A percentile compares a stretch with the other conserved stretches of the same genome.
These are phyloP conservation scores for Cladosporium sp. DNA, from an alignment of 2,329 filamentous ascomycete species.

Conservation along the genomic window DNA sequence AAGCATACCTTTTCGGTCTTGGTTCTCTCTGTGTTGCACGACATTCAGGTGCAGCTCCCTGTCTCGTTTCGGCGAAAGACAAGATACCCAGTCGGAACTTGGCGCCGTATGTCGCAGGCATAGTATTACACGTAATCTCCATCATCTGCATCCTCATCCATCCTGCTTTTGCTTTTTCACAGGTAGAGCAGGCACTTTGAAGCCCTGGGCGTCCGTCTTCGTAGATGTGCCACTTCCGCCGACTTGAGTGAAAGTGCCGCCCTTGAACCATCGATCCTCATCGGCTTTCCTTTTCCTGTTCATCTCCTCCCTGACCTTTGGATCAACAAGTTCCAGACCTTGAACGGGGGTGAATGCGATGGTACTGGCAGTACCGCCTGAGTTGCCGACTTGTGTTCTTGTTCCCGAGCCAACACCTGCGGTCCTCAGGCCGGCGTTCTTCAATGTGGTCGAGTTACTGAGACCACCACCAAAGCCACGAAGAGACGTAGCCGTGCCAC, in stretches of 20 bases:
- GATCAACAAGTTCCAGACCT: conserved; percentile 90
- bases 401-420: conserved; percentile 64
- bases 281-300: conserved; percentile 88
- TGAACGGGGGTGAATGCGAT: conserved; percentile 93
- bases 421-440: conserved; percentile 72
- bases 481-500: conserved; percentile 73
- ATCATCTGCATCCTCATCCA: background rate
- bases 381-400: conserved; percentile 42
- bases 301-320: conserved; percentile 82
- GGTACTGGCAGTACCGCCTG: conserved; percentile 62
- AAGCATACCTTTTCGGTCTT: too few relatives aligned
- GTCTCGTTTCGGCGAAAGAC: too few relatives aligned
- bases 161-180: conserved; percentile 57
- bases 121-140: too few relatives aligned
- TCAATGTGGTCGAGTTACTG: conserved; percentile 63
- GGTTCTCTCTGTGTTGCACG: too few relatives aligned
- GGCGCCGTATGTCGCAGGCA: too few relatives aligned
- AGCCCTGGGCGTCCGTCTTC: conserved; percentile 58
- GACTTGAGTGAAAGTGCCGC: conserved; percentile 92
- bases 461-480: conserved; percentile 66
- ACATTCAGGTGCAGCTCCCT: too few relatives aligned
- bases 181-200: conserved; percentile 73
- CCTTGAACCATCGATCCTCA: conserved; percentile 94
- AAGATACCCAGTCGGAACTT: too few relatives aligned
- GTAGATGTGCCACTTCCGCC: conserved; percentile 39